Evolutionary conservation across 495 filamentous ascomycete genomes (phyloP), one percentile per base, ranked within the genome.

Genomic region (Penicillium cataractarum): DNA sequence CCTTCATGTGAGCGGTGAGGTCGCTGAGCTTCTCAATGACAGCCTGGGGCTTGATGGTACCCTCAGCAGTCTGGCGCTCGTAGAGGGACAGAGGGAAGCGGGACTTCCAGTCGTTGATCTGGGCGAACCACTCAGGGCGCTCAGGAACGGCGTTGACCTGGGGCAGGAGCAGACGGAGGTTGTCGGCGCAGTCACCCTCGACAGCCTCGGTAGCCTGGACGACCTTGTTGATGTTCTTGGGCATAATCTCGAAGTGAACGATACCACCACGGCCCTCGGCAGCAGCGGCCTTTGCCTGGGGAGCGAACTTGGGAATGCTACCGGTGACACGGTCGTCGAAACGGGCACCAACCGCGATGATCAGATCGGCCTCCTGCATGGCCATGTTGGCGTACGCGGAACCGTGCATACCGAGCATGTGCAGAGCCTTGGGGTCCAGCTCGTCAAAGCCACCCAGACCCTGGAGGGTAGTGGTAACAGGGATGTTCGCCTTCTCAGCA

Each of bases 91-190:
- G 88, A 6, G 92, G 92, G 83, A 92, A 93, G 53, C 89, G 88
- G 65, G 82, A 73, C 80, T 97, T 97, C 94, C 95, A 98, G 67
- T 85, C 86, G 31, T 89, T 86, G 73, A 98, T 96, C 78, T 97
- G 87, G 42, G 77, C 82, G 65, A 96, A 94, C 94, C 94, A 98
- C 65, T 89, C 91, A 29, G 86, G 80, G 24, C 94, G 85, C 46
- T 89, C 84, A 17, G 76, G 49, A 66, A 89, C 87, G 24, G 77
- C 40, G 48, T 90, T 76, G 22, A 97, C 76, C 40, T 83, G 79
- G 6, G 92, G 91, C 15, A 97, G 66, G 39, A 97, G 88, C 21
- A 84, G 71, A 32, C 80, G 81, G 15, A 98, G 77, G 69, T 94
- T 98, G 6, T 79, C 73, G 2, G 82, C 77, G 32, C 87, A 81